These are phyloP conservation scores for Cinnamomum chago DNA, from an alignment of 164 flowering plant genomes.

Conservation along the genomic window DNA sequence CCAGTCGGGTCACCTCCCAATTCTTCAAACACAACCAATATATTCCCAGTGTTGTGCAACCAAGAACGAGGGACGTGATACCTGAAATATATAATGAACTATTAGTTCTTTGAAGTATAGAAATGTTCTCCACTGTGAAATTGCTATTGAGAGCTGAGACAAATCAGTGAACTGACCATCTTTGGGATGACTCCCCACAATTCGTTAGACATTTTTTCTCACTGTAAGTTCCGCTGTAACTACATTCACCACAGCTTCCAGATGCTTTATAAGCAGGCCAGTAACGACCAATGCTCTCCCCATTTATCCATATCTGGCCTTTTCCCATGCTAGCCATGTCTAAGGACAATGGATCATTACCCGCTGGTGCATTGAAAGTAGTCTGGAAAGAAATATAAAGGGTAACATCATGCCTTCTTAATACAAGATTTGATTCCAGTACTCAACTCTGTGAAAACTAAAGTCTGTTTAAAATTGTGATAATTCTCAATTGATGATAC, in stretches of 20 bases:
- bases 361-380: slow-evolving; percentile 59
- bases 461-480: too few relatives aligned
- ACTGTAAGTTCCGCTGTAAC: slow-evolving; percentile 49
- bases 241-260: slow-evolving; percentile 59
- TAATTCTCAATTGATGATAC: too few relatives aligned
- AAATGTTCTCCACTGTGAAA: neutral
- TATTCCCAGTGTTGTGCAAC: slow-evolving; percentile 62
- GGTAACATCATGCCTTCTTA: neutral
- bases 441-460: too few relatives aligned
- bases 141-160: neutral
- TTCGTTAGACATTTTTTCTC: slow-evolving; percentile 55
- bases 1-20: slow-evolving; percentile 68
- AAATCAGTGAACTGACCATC: slow-evolving; percentile 40
- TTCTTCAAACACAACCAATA: slow-evolving; percentile 80
- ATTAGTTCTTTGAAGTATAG: slow-evolving; percentile 1
- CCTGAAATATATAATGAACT: slow-evolving; percentile 32
- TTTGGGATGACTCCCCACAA: slow-evolving; percentile 68
- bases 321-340: slow-evolving; percentile 85
- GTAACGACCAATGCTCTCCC: slow-evolving; percentile 69
- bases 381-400: slow-evolving; percentile 29
- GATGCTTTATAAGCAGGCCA: slow-evolving; percentile 72
- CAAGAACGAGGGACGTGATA: slow-evolving; percentile 79
- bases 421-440: too few relatives aligned
- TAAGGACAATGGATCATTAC: slow-evolving; percentile 66
- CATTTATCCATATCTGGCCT: slow-evolving; percentile 86